Conservation (phyloP, 1,139 yeast genomes). For the Wickerhamomyces sp. region DNA sequence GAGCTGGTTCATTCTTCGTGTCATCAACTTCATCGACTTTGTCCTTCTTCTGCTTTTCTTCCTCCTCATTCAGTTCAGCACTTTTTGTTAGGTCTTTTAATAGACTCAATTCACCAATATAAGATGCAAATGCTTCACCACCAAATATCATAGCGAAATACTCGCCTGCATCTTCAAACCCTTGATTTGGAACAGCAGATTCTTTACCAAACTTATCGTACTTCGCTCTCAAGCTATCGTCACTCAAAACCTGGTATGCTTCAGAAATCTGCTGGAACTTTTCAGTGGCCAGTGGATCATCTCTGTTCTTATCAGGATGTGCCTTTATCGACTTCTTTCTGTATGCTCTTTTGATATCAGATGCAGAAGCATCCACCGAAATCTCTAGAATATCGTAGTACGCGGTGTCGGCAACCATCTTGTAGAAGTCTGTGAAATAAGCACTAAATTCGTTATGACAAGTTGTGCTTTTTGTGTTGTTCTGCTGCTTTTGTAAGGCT, state of each 20-base stretch:
- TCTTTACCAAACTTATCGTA: constrained; percentile 88
- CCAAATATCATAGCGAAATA: constrained; percentile 87
- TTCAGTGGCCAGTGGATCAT: constrained; percentile 67
- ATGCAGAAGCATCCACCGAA: constrained; percentile 60
- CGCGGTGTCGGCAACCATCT: constrained; percentile 78
- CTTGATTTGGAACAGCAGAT: constrained; percentile 73
- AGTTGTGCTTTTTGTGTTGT: not conserved
- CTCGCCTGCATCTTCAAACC: constrained; percentile 88
- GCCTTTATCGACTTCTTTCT: constrained; percentile 78
- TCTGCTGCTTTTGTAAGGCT: not conserved
- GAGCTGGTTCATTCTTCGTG: not conserved
- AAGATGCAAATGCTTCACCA: constrained; percentile 83
- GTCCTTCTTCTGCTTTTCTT: constrained; percentile 31
- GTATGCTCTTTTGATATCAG: constrained; percentile 88
- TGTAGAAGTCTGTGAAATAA: not conserved
- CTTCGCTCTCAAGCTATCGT: constrained; percentile 63
- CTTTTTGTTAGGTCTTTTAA: constrained; percentile 75
- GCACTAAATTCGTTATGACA: not conserved
- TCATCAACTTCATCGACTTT: constrained; percentile 25
- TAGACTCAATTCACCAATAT: constrained; percentile 90
- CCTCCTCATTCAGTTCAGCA: constrained; percentile 42
- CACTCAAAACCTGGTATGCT: constrained; percentile 82
- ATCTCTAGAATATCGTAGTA: constrained; percentile 79
- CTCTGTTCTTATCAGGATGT: constrained; percentile 94
- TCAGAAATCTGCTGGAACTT: constrained; percentile 52